A percentile compares a stretch with the other conserved stretches of the same genome.
These are phyloP conservation scores for Poa annua DNA, from an alignment of 176 grass and related monocot genomes.

Conservation along the genomic window DNA sequence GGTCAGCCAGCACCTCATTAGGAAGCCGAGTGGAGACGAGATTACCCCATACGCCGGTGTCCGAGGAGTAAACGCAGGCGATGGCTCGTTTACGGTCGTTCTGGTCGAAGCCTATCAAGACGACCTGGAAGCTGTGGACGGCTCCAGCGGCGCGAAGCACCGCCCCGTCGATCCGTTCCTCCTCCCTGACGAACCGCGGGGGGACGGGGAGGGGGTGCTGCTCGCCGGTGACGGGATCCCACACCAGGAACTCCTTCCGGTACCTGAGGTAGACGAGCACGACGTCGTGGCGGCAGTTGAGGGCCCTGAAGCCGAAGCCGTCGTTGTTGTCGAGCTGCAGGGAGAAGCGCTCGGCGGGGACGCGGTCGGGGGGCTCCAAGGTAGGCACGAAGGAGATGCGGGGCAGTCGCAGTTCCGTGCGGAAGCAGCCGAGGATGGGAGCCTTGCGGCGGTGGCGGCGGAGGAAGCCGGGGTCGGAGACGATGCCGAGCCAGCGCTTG, in stretches of 20 bases:
- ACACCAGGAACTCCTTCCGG: background rate
- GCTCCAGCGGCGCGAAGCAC: background rate
- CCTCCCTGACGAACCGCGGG: background rate
- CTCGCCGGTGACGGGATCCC: background rate
- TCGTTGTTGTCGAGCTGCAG: background rate
- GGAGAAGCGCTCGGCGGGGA: background rate
- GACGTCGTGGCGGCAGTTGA: background rate
- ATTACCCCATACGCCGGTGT: background rate
- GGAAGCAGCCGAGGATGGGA: background rate
- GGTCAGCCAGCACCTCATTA: background rate
- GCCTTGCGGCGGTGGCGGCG: too few species aligned
- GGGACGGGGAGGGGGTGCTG: background rate
- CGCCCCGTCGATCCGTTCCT: background rate
- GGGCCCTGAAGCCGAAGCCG: background rate
- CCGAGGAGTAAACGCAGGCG: background rate
- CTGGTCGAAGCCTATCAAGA: background rate
- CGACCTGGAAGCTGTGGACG: background rate
- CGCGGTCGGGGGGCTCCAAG: background rate
- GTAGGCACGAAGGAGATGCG: background rate
- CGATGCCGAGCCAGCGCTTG: too few species aligned
- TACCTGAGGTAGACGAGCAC: background rate
- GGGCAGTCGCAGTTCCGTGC: background rate
- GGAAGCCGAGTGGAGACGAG: background rate
- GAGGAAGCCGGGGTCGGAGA: too few species aligned
- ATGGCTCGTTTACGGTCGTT: background rate